Base-by-base conservation (phyloP, 1,284 basidiomycete genomes). In the Microbotryum intermedium region DNA sequence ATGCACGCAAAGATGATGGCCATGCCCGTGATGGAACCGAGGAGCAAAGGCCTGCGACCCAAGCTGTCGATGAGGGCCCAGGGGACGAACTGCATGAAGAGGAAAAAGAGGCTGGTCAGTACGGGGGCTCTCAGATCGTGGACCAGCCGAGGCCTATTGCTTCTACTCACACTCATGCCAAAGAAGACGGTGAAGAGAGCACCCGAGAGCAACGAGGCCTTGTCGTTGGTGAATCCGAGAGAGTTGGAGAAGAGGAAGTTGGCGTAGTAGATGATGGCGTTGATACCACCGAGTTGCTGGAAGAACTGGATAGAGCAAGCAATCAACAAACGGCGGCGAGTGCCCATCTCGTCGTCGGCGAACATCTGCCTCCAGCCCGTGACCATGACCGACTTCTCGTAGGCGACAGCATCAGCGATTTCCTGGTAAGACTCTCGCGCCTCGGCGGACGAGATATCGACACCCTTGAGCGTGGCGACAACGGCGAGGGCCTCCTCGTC, bases 241-340 rank as follows among this genome's bases (percentile, higher is more conserved):
- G 55, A 64, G 51, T 49, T 58, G 9, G 62, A 60, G 54, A 70
- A 67, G 6, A 67, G 58, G 30, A 70, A 68, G 42, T 68, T 62
- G 57, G 65, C 62, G 61, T 68, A 72, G 55, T 66, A 71, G 57
- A 72, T 72, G 26, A 73, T 57, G 6, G 62, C 73, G 49, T 74
- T 73, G 65, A 74, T 74, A 16, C 72, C 72, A 13, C 69, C 68
- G 30, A 74, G 66, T 64, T 75, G 74, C 39, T 44, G 39, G 47
- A 61, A 64, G 45, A 72, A 73, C 60, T 75, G 74, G 53, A 75
- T 72, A 6, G 71, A 69, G 56, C 72, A 75, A 16, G 72, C 72
- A 55, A 75, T 75, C 29, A 73, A 57, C 10, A 75, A 65, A 21
- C 75, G 68, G 39, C 69, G 63, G 25, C 72, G 65, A 20, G 70